phyloP scores from a whole-genome alignment of 305 asterid genomes.

The Plantago rigida region DNA sequence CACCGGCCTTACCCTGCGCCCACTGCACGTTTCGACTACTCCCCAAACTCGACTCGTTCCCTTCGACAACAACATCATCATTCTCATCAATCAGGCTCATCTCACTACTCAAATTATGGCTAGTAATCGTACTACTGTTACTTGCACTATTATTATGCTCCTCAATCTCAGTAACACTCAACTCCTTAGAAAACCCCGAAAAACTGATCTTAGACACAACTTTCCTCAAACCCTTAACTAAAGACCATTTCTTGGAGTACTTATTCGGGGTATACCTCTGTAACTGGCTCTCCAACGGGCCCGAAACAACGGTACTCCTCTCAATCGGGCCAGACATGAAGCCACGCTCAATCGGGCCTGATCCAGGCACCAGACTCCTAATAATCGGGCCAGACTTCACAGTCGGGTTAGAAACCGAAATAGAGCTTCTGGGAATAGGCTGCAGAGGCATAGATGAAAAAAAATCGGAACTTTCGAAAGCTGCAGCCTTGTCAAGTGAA shows the following conservation, averaged over 20 bases:
- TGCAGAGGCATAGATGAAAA: slow-evolving; percentile 75
- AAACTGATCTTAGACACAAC: slow-evolving; percentile 41
- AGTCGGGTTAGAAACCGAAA: slow-evolving; percentile 3
- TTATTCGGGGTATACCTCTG: slow-evolving; percentile 47
- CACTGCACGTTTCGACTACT: slow-evolving; percentile 67
- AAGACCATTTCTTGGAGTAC: slow-evolving; percentile 45
- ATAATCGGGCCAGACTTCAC: slow-evolving; percentile 59
- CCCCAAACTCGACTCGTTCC: slow-evolving; percentile 33
- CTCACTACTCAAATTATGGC: slow-evolving; percentile 47
- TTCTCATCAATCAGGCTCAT: slow-evolving; percentile 55
- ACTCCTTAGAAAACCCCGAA: slow-evolving; percentile 42
- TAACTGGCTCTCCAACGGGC: slow-evolving; percentile 61
- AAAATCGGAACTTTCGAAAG: slow-evolving; percentile 61
- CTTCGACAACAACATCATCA: slow-evolving; percentile 36
- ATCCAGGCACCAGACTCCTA: slow-evolving; percentile 29
- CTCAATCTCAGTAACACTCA: slow-evolving; percentile 27
- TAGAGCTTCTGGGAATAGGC: slow-evolving; percentile 55
- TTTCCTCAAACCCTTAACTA: slow-evolving; percentile 38
- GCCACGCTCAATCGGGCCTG: slow-evolving; percentile 44
- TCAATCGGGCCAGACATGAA: slow-evolving; percentile 64
- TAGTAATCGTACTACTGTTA: slow-evolving; percentile 40
- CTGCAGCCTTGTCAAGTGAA: slow-evolving; percentile 55
- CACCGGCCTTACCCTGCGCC: slow-evolving; percentile 98
- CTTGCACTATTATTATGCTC: slow-evolving; percentile 36
- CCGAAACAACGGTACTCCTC: slow-evolving; percentile 50